Conservation (phyloP, 2,329 filamentous ascomycete species). For the Paracamarosporium sp. region DNA sequence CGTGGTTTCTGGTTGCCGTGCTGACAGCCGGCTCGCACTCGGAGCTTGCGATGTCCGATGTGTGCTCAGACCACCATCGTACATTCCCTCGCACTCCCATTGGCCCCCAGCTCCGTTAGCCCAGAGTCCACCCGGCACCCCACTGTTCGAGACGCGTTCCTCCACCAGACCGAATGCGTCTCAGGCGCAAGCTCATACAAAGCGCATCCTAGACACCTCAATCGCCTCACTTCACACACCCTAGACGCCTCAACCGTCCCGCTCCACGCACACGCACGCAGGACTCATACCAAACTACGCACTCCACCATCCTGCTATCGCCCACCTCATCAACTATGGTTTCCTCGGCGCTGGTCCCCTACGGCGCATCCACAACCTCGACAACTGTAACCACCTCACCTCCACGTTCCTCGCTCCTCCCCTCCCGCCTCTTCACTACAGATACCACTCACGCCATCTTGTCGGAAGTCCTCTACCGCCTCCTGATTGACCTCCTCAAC, state of each 20-base stretch:
- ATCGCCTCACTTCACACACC: too few relatives aligned
- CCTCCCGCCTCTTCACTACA: slow-evolving; percentile 19
- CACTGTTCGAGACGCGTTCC: neutral
- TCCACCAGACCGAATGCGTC: neutral
- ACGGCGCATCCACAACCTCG: slow-evolving; percentile 7
- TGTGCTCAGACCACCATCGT: neutral
- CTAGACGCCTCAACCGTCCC: neutral
- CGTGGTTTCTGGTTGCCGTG: too few relatives aligned
- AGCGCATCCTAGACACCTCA: neutral
- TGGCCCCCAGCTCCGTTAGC: neutral
- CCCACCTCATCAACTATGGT: neutral
- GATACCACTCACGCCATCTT: slow-evolving; percentile 34
- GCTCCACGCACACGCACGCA: too few relatives aligned
- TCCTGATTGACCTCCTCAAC: slow-evolving; percentile 38
- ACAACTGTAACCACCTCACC: slow-evolving; percentile 4
- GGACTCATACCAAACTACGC: too few relatives aligned
- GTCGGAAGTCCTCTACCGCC: slow-evolving; percentile 38
- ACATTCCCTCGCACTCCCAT: neutral
- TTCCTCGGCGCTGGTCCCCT: slow-evolving; percentile 18
- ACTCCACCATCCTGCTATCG: neutral
- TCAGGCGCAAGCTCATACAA: neutral
- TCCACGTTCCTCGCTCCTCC: slow-evolving; percentile 11
- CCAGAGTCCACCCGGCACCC: neutral
- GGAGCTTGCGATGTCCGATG: neutral
- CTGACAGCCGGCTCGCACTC: too few relatives aligned